Evolutionary conservation across 768 basidiomycete species (phyloP).

Genomic region (Tremella fuciformis): DNA sequence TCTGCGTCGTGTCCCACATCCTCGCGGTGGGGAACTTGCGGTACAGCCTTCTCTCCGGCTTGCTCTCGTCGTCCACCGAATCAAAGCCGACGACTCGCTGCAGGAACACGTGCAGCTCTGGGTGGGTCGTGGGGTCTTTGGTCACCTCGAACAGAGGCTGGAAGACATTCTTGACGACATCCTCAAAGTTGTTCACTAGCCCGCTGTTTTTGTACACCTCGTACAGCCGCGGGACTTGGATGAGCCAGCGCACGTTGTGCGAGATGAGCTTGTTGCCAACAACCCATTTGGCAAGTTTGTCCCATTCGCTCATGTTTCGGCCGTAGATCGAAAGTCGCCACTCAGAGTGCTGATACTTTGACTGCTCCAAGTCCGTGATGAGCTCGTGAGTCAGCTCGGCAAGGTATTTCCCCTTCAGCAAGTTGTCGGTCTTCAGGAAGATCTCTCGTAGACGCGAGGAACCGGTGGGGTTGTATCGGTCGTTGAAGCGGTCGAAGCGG

Average conservation of each 20-base stretch:
- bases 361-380: constrained; percentile 95
- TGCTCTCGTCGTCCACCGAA: constrained; percentile 98
- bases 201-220: constrained; percentile 90
- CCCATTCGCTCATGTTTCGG: constrained; percentile 77
- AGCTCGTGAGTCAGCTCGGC: constrained; percentile 94
- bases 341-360: constrained; percentile 98
- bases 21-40: constrained; percentile 90
- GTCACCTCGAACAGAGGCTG: constrained; percentile 93
- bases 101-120: constrained; percentile 90
- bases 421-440: constrained; percentile 97
- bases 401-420: constrained; percentile 83
- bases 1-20: constrained; percentile 82
- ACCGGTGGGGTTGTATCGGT: constrained; percentile 93
- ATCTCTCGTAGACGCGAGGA: constrained; percentile 93
- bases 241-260: constrained; percentile 96
- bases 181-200: constrained; percentile 78
- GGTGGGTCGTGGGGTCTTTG: constrained; percentile 79
- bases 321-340: constrained; percentile 98
- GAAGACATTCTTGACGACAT: constrained; percentile 86
- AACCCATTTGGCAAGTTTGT: constrained; percentile 96
- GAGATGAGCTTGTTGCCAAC: constrained; percentile 88
- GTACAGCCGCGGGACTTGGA: constrained; percentile 91
- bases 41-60: constrained; percentile 83
- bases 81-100: constrained; percentile 96
- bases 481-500: constrained; percentile 96